phyloP scores from a whole-genome alignment of 106 monocot species.

The Dioscorea zingiberensis region DNA sequence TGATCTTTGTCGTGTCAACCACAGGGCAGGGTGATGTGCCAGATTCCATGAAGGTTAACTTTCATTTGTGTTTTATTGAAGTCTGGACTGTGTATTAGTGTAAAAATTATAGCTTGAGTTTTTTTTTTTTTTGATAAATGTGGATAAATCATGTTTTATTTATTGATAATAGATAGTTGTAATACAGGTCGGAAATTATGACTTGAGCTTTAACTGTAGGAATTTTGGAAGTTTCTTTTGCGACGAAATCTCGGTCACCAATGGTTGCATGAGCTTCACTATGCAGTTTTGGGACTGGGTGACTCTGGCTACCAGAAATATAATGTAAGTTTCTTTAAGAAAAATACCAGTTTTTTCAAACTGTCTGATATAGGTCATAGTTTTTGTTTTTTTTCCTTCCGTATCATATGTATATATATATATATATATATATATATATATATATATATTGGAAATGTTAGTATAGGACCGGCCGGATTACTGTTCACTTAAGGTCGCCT shows the following conservation, averaged over 20 bases:
- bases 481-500: no score
- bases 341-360: no score
- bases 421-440: no score
- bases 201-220: slow-evolving; percentile 22
- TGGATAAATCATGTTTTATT: background rate
- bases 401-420: no score
- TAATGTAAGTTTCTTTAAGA: slow-evolving; percentile 33
- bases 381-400: no score
- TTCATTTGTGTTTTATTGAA: background rate
- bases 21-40: slow-evolving; percentile 91
- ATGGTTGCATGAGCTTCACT: slow-evolving; percentile 66
- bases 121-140: no score
- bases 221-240: slow-evolving; percentile 80
- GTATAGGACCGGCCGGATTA: no score
- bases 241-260: slow-evolving; percentile 42
- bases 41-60: slow-evolving; percentile 80
- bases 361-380: no score
- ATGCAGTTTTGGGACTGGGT: slow-evolving; percentile 93
- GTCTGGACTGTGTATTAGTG: background rate
- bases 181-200: no score
- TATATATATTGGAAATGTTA: no score
- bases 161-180: no score
- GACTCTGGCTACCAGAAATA: slow-evolving; percentile 96
- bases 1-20: slow-evolving; percentile 81
- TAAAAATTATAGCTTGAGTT: background rate